Base-by-base conservation (phyloP, 257 asterid species). In the Nicotiana undulata region DNA sequence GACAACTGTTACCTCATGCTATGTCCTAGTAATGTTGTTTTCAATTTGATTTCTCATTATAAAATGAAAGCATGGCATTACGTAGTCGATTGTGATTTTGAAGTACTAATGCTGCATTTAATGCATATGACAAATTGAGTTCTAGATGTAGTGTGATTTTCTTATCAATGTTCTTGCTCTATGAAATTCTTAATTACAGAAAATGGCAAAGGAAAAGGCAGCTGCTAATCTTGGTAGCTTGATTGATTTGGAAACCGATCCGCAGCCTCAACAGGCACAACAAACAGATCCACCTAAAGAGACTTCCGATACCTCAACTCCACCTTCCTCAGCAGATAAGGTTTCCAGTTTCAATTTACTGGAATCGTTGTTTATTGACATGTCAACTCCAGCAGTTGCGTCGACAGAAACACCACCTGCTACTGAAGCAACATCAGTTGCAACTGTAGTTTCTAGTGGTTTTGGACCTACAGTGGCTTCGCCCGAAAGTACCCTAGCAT, bases 191-290 rank as follows among this genome's bases (percentile, higher is more conserved):
- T 70, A 51, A 44, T 74, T 66, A 76, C 92, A 88, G 93, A 88
- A 84, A 84, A 76, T 79, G 70, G 93, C 75, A 80, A 83, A 84
- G 76, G 85, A 86, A 85, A 68, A 82, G 22, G 82, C 82, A 67
- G 51, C 78, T 1, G 83, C 78, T 63, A 84, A 60, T 49, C 15
- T 82, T 52, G 79, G 58, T 46, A 91, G 87, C 90, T 89, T 94
- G 91, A 94, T 94, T 56, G 97, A 94, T 81, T 93, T 88, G 49
- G 97, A 88, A 40, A 82, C 66, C 53, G 59, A 79, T 29, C 82
- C 90, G 55, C 91, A 82, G 88, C 80, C 92, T 79, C 66, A 76
- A 32, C 81, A 84, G 79, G 81, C 83, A 37, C 83, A 59, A 79
- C 63, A 79, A 82, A 81, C 46, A 60, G 77, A 77, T 75, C 79